Percentiles rank a stretch among this genome's conserved stretches.
Conservation (phyloP, 495 filamentous ascomycete genomes). For the Penicillium macrosclerotiorum region DNA sequence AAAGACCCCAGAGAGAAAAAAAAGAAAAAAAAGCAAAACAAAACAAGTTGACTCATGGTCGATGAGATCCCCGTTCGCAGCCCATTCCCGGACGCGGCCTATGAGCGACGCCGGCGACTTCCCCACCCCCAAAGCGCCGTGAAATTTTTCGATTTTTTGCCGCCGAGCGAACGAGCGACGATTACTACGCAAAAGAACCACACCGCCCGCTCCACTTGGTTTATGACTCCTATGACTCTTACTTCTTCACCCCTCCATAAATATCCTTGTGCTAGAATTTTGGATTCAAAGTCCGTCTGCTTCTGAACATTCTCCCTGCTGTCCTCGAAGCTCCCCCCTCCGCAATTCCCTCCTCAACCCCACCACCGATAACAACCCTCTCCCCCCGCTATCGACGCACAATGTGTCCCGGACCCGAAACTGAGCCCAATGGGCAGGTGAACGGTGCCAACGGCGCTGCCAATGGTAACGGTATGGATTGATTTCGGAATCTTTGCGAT, state of each 20-base stretch:
- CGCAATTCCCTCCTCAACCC: constrained; percentile 10
- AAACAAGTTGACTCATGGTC: too few relatives aligned
- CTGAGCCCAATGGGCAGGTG: constrained; percentile 45
- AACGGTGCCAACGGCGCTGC: constrained; percentile 26
- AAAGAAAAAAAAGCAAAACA: too few relatives aligned
- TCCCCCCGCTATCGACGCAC: constrained; percentile 21
- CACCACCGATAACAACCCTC: constrained; percentile 22
- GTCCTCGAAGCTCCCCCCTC: not conserved
- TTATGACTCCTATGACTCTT: constrained; percentile 27
- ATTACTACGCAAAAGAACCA: constrained; percentile 25
- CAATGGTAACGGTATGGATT: constrained; percentile 23
- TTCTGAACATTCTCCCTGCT: not conserved
- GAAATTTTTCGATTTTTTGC: constrained; percentile 29
- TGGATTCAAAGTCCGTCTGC: not conserved
- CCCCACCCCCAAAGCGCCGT: constrained; percentile 19
- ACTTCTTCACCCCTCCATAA: constrained; percentile 14
- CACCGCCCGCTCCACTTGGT: constrained; percentile 23
- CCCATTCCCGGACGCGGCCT: not conserved
- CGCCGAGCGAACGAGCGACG: constrained; percentile 19
- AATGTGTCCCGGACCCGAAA: constrained; percentile 49
- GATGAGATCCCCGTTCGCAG: too few relatives aligned
- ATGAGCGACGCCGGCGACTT: constrained; percentile 13
- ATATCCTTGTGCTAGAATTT: constrained; percentile 10
- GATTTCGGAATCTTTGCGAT: not conserved
- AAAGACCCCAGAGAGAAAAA: too few relatives aligned